phyloP scores from a whole-genome alignment of 2,329 filamentous ascomycete species.

The Calycina herbarum region DNA sequence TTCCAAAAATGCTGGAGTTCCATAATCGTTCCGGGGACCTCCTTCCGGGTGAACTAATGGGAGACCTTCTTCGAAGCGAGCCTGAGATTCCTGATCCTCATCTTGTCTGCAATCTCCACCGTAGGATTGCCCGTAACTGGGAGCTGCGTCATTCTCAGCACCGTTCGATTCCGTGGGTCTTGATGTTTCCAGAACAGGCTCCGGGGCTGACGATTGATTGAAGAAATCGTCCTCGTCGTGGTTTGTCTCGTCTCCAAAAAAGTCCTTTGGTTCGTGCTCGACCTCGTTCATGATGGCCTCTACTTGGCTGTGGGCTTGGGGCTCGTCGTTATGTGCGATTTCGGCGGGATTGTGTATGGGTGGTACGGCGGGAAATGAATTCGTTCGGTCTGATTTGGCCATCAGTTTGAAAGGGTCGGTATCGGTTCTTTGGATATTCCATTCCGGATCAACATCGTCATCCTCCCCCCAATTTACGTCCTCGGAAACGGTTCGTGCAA shows the following conservation, averaged over 20 bases:
- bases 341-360: constrained; percentile 40
- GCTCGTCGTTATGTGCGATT: constrained; percentile 38
- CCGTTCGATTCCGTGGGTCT: not conserved
- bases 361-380: constrained; percentile 62
- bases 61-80: constrained; percentile 69
- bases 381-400: constrained; percentile 57
- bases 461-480: constrained; percentile 61
- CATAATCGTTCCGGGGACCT: constrained; percentile 32
- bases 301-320: constrained; percentile 51
- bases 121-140: constrained; percentile 26
- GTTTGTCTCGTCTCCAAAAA: constrained; percentile 41
- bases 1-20: constrained; percentile 40
- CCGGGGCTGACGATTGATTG: constrained; percentile 32
- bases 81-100: constrained; percentile 47
- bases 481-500: constrained; percentile 63
- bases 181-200: not conserved
- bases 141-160: not conserved
- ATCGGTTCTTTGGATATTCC: constrained; percentile 51
- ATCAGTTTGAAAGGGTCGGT: constrained; percentile 62
- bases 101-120: constrained; percentile 37
- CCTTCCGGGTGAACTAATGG: constrained; percentile 54
- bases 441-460: constrained; percentile 53
- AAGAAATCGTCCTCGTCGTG: constrained; percentile 49
- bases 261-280: constrained; percentile 42
- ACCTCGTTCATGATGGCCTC: constrained; percentile 53